A percentile compares a stretch with the other conserved stretches of the same genome.
Conservation (phyloP, 129 eudicot genomes). For the Sambucus nigra region DNA sequence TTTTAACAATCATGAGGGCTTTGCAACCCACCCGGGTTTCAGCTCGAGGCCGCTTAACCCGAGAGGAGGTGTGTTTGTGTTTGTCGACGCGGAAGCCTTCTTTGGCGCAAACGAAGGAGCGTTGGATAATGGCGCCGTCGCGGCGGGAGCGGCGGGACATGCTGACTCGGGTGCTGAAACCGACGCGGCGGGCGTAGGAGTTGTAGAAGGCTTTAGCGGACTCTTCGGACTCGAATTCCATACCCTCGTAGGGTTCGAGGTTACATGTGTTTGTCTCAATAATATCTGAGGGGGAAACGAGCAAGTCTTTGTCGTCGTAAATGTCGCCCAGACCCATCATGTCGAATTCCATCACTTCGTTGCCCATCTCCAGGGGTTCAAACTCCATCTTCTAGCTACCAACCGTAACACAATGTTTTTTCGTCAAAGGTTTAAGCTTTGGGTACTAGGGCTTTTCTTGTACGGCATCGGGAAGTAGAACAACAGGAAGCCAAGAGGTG, state of each 20-base stretch:
- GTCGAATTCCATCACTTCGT: conserved; percentile 23
- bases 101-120: conserved; percentile 32
- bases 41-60: conserved; percentile 21
- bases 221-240: conserved; percentile 40
- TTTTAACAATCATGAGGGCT: conserved; percentile 21
- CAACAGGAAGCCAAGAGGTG: too few relatives aligned
- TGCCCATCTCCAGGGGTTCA: conserved; percentile 11
- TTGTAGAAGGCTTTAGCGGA: conserved; percentile 34
- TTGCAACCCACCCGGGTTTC: conserved; percentile 36
- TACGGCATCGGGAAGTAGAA: too few relatives aligned
- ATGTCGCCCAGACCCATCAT: conserved; percentile 16
- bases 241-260: conserved; percentile 30
- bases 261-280: conserved; percentile 8
- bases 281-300: neutral
- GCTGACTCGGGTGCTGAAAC: conserved; percentile 36
- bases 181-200: conserved; percentile 32
- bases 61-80: conserved; percentile 4
- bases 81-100: conserved; percentile 27
- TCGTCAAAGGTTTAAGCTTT: too few relatives aligned
- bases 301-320: conserved; percentile 9
- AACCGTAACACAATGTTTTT: too few relatives aligned
- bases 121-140: conserved; percentile 30
- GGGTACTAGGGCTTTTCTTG: too few relatives aligned
- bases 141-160: conserved; percentile 29
- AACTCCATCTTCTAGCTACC: conserved; percentile 11